Base-by-base conservation (phyloP, 108 stramenopile species). In the Fragilaria crotonensis region DNA sequence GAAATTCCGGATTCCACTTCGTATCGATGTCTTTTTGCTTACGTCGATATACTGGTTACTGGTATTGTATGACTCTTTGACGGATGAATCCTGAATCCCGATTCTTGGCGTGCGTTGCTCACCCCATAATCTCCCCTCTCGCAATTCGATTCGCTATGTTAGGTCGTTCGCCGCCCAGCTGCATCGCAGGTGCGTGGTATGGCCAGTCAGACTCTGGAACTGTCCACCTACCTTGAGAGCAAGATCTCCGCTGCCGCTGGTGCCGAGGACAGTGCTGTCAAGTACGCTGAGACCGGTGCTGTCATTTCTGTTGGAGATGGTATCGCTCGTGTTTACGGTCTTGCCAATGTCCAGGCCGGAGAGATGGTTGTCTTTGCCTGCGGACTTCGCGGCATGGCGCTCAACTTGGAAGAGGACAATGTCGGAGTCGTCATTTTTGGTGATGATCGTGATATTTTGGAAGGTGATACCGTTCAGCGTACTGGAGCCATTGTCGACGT, bases 381-480 rank as follows among this genome's bases (percentile, higher is more conserved):
- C 70, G 96, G 95, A 50, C 83, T 96, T 51, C 85, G 93, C 46
- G 97, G 98, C 62, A 99, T 97, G 98, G 98, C 98, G 45, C 93
- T 99, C 68, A 99, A 99, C 95, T 84, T 99, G 69, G 98, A 99
- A 79, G 96, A 99, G 72, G 93, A 93, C 90, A 97, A 97, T 68
- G 98, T 99, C 30, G 98, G 98, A 78, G 98, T 99, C 29, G 98
- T 99, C 45, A 99, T 99, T 72, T 99, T 99, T 75, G 98, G 96
- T 57, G 96, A 99, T 68, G 98, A 99, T 89, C 87, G 98, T 76
- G 95, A 96, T 68, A 99, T 99, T 71, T 79, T 99, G 46, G 98
- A 99, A 70, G 98, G 98, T 63, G 98, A 97, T 63, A 91, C 93
- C 45, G 98, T 99, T 64, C 96, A 97, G 93, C 95, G 98, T 58